Evolutionary conservation across 306 rosid species (phyloP).

Genomic region (Canavalia gladiata): DNA sequence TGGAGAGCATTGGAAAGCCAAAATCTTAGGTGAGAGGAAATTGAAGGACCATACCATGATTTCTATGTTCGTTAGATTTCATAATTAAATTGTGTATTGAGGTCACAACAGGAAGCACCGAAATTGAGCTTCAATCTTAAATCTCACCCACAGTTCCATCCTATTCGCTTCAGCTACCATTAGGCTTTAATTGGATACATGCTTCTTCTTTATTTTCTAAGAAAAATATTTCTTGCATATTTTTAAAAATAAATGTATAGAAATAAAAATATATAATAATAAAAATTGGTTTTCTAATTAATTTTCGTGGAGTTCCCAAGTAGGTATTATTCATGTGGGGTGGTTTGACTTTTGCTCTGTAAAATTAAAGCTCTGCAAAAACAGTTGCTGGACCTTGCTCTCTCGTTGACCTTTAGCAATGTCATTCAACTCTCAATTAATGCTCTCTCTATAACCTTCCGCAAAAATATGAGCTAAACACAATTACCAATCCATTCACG

Average conservation of each 20-base stretch:
- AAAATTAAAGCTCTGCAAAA: constrained; percentile 14
- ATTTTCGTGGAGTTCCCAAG: background rate
- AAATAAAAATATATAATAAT: too few relatives aligned
- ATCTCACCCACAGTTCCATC: background rate
- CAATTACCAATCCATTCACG: too few relatives aligned
- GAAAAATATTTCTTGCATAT: too few relatives aligned
- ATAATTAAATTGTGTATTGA: background rate
- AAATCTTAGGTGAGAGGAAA: constrained; percentile 17
- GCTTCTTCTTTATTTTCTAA: background rate
- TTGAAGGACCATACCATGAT: constrained; percentile 8
- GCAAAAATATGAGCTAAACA: too few relatives aligned
- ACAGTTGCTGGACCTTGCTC: background rate
- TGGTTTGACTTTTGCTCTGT: constrained; percentile 17
- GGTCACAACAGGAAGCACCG: background rate
- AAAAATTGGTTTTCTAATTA: background rate
- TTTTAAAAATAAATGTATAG: too few relatives aligned
- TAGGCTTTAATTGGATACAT: background rate
- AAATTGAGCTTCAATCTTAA: background rate
- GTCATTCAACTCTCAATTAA: background rate
- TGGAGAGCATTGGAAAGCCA: constrained; percentile 28
- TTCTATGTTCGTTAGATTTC: background rate
- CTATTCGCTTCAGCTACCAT: background rate
- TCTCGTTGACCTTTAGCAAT: constrained; percentile 27
- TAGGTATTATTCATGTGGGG: background rate
- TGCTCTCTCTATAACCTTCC: background rate